Percentiles rank a stretch among this genome's conserved stretches.
phyloP scores from a whole-genome alignment of 257 asterid species.

The Echium plantagineum region DNA sequence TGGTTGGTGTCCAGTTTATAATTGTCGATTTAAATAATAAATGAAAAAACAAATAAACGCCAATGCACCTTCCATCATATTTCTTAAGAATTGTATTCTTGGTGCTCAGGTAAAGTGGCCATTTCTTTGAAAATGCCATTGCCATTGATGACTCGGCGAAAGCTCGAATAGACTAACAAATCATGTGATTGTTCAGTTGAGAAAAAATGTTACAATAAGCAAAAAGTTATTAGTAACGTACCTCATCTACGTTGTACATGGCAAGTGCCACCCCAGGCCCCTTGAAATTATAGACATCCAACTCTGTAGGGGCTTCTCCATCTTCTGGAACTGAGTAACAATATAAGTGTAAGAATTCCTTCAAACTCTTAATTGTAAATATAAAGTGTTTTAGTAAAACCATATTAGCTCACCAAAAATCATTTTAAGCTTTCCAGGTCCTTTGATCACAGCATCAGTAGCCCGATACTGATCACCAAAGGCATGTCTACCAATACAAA shows the following conservation, averaged over 20 bases:
- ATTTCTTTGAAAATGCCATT: slow-evolving; percentile 67
- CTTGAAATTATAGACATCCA: slow-evolving; percentile 61
- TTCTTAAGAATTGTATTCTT: slow-evolving; percentile 86
- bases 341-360: slow-evolving; percentile 4
- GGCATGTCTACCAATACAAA: slow-evolving; percentile 91
- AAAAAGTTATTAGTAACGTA: slow-evolving; percentile 15
- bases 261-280: slow-evolving; percentile 91
- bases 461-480: slow-evolving; percentile 95
- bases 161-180: slow-evolving; percentile 65
- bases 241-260: slow-evolving; percentile 87
- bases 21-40: neutral
- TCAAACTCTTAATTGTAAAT: neutral
- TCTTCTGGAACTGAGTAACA: slow-evolving; percentile 50
- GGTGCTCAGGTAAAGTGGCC: slow-evolving; percentile 92
- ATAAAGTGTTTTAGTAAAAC: neutral
- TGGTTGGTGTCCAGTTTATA: neutral
- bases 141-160: slow-evolving; percentile 96
- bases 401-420: slow-evolving; percentile 53
- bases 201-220: slow-evolving; percentile 6
- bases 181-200: slow-evolving; percentile 7
- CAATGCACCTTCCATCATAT: slow-evolving; percentile 79
- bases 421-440: slow-evolving; percentile 90
- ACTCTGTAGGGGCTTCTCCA: slow-evolving; percentile 50
- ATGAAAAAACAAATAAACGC: neutral
- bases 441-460: slow-evolving; percentile 56